Evolutionary conservation across 345 rosid genomes (phyloP), one percentile per base, ranked within the genome.

Genomic region (Citrus australasica): DNA sequence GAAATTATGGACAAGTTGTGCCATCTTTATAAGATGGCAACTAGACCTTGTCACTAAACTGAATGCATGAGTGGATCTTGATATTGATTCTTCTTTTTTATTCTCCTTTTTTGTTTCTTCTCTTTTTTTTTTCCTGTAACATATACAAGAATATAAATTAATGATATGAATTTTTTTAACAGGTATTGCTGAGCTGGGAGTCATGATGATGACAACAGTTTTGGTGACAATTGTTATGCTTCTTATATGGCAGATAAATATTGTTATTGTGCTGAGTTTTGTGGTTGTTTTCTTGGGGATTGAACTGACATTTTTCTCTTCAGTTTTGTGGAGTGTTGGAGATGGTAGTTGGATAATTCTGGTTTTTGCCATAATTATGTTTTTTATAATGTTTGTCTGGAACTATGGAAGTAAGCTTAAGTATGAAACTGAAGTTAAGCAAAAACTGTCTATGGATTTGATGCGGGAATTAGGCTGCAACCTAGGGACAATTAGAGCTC

Each of bases 231-330:
- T 96, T 68, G 97, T 96, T 78, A 96, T 96, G 99, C 98, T 96
- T 85, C 98, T 96, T 75, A 92, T 96, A 84, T 96, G 99, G 99
- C 97, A 91, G 89, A 96, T 92, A 80, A 94, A 96, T 85, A 96
- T 96, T 82, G 67, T 90, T 66, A 70, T 94, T 32, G 98, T 90
- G 73, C 81, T 90, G 74, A 89, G 89, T 79, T 96, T 94, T 82
- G 80, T 74, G 72, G 75, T 88, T 78, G 71, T 94, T 70, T 92
- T 96, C 92, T 88, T 94, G 6, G 98, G 98, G 71, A 76, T 96
- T 73, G 99, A 96, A 72, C 80, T 96, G 82, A 83, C 82, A 3
- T 96, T 94, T 84, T 89, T 96, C 87, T 92, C 98, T 61, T 96
- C 99, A 33, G 95, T 96, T 76, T 84, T 96, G 67, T 86, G 89